These are phyloP conservation scores for Wickerhamomyces sp. DNA, from an alignment of 1,139 yeast genomes.

Conservation along the genomic window DNA sequence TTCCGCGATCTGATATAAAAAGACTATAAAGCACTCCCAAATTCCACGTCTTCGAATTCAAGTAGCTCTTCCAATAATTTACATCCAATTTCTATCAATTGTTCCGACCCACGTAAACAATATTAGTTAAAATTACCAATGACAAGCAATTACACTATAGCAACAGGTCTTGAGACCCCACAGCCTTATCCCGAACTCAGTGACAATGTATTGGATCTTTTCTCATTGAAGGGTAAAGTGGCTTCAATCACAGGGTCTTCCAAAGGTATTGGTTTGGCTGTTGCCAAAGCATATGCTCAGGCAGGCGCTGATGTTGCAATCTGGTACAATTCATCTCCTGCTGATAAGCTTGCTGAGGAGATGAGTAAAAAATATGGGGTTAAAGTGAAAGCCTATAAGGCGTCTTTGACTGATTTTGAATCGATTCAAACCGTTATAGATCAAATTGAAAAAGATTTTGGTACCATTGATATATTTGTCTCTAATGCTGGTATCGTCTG, in stretches of 20 bases:
- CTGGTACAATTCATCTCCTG: conserved; percentile 70
- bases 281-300: conserved; percentile 82
- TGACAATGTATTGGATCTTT: conserved; percentile 39
- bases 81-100: too few relatives aligned
- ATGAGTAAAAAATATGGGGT: conserved; percentile 62
- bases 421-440: conserved; percentile 53
- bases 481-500: conserved; percentile 93
- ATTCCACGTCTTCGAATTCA: too few relatives aligned
- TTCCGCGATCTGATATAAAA: too few relatives aligned
- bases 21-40: too few relatives aligned
- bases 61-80: too few relatives aligned
- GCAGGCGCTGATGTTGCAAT: conserved; percentile 89
- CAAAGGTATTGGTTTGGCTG: conserved; percentile 79
- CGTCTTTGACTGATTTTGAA: conserved; percentile 56
- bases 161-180: conserved; percentile 23
- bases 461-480: conserved; percentile 75
- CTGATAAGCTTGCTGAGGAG: conserved; percentile 53
- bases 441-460: conserved; percentile 65
- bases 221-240: conserved; percentile 74
- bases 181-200: conserved; percentile 25
- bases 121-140: background rate
- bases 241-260: conserved; percentile 90
- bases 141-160: conserved; percentile 9
- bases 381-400: conserved; percentile 65
- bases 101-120: too few relatives aligned